Percentiles rank a stretch among this genome's conserved stretches.
Conservation (phyloP, 2,329 filamentous ascomycete genomes). For the Saccharata proteae region DNA sequence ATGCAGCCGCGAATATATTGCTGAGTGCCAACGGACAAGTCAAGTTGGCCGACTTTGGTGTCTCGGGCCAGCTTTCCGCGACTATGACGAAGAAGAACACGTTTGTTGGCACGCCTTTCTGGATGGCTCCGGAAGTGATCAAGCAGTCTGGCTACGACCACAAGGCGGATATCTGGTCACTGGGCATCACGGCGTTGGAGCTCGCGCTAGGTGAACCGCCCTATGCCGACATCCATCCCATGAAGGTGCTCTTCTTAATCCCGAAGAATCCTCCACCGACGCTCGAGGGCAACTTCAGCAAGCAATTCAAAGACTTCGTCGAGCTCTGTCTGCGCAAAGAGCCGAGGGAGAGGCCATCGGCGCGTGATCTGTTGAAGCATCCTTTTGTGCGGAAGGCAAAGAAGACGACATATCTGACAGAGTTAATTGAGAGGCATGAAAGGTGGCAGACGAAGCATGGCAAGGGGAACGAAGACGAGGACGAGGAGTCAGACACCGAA, state of each 20-base stretch:
- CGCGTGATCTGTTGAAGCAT: conserved; percentile 77
- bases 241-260: conserved; percentile 95
- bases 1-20: conserved; percentile 76
- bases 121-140: conserved; percentile 99
- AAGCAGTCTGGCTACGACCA: conserved; percentile 97
- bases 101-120: conserved; percentile 95
- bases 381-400: conserved; percentile 85
- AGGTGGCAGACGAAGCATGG: conserved; percentile 70
- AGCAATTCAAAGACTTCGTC: conserved; percentile 39
- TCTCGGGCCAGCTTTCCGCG: conserved; percentile 88
- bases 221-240: conserved; percentile 92
- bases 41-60: conserved; percentile 93
- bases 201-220: conserved; percentile 85
- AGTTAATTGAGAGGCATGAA: conserved; percentile 82
- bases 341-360: conserved; percentile 75
- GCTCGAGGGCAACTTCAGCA: conserved; percentile 42
- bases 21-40: conserved; percentile 86
- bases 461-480: conserved; percentile 44
- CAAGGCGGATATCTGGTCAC: conserved; percentile 95
- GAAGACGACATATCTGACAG: conserved; percentile 91
- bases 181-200: conserved; percentile 89
- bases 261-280: conserved; percentile 84
- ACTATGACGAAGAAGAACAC: conserved; percentile 99
- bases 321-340: conserved; percentile 70
- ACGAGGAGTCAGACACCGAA: conserved; percentile 27